Conservation (phyloP, 495 filamentous ascomycete genomes). For the Annulohypoxylon maeteangense region DNA sequence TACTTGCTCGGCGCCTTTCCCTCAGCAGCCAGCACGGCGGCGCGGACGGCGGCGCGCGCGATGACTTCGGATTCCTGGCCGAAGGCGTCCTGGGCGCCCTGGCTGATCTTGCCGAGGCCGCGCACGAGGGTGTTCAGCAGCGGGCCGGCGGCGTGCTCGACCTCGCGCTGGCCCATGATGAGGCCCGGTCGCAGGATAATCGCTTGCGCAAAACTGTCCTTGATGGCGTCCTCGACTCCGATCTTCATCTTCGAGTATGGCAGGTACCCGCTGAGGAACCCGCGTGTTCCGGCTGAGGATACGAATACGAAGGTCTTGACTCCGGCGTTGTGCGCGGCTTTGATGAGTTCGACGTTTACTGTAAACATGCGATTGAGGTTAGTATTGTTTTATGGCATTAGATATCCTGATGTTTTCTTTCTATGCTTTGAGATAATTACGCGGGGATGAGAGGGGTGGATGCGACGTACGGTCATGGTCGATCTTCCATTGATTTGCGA, state of each 20-base stretch:
- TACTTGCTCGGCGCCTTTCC: conserved; percentile 60
- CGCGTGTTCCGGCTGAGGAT: conserved; percentile 63
- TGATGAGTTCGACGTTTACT: conserved; percentile 74
- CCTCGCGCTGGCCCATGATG: conserved; percentile 75
- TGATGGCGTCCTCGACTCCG: conserved; percentile 81
- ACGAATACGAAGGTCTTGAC: conserved; percentile 75
- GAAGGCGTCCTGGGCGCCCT: conserved; percentile 68
- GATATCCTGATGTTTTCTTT: not conserved
- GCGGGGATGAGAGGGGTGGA: not conserved
- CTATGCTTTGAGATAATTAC: not conserved
- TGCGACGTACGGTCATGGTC: conserved; percentile 67
- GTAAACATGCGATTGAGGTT: not conserved
- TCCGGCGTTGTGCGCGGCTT: conserved; percentile 71
- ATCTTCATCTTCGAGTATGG: conserved; percentile 80
- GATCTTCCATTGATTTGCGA: conserved; percentile 79
- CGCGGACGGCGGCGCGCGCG: conserved; percentile 75
- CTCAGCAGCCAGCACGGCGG: conserved; percentile 56
- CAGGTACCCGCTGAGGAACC: conserved; percentile 44
- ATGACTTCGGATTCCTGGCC: conserved; percentile 82
- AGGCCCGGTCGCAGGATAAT: conserved; percentile 80
- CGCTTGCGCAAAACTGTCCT: conserved; percentile 75
- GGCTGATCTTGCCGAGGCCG: conserved; percentile 60
- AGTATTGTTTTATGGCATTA: not conserved
- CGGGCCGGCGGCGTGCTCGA: conserved; percentile 61
- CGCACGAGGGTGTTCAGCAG: conserved; percentile 62